A percentile compares a stretch with the other conserved stretches of the same genome.
phyloP scores from a whole-genome alignment of 345 rosid genomes.

The Diplotaxis tenuifolia region DNA sequence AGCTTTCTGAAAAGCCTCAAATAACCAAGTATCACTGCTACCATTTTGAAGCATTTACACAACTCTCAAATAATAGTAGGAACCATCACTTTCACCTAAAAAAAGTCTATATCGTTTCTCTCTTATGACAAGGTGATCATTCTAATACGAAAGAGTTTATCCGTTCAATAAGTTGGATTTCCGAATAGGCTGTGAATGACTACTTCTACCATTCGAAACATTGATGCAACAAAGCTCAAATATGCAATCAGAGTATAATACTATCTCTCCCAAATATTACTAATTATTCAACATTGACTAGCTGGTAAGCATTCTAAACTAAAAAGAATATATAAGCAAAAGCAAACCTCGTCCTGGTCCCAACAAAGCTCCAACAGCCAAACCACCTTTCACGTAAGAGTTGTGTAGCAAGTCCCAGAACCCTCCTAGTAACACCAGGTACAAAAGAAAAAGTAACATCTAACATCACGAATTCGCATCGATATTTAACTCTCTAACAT shows the following conservation, averaged over 20 bases:
- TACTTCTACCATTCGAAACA: not conserved
- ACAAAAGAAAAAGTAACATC: conserved; percentile 16
- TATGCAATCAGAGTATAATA: not conserved
- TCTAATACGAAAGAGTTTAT: not conserved
- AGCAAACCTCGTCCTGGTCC: conserved; percentile 96
- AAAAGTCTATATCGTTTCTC: conserved; percentile 1
- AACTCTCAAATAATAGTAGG: not conserved
- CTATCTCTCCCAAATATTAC: not conserved
- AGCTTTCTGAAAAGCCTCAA: conserved; percentile 3
- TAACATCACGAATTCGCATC: not conserved
- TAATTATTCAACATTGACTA: conserved; percentile 19
- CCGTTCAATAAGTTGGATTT: not conserved
- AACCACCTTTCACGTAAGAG: conserved; percentile 78
- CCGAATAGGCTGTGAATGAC: not conserved
- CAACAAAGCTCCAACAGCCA: conserved; percentile 73
- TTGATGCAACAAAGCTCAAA: conserved; percentile 1
- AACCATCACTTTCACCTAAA: not conserved
- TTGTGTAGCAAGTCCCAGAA: conserved; percentile 77
- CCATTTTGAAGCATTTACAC: conserved; percentile 4
- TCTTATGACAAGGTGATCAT: conserved; percentile 1
- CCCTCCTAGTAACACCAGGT: conserved; percentile 48
- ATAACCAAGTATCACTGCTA: not conserved
- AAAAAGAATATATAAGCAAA: not conserved
- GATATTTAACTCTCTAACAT: not conserved
- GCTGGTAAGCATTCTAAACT: conserved; percentile 5